Conservation (phyloP, 208 protist genomes). For the Strigomonas culicis region DNA sequence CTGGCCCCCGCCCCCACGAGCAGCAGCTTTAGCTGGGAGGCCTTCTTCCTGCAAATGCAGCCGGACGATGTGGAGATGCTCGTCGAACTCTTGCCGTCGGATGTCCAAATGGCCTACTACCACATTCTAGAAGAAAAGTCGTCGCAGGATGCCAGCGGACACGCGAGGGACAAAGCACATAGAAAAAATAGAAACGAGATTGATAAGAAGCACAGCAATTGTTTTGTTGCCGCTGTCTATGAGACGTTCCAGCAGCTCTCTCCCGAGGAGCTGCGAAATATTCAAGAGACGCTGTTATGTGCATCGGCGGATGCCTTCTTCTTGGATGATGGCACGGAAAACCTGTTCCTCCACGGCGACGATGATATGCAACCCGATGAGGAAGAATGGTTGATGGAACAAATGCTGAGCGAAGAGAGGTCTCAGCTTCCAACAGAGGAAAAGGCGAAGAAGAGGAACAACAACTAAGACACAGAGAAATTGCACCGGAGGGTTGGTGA, state of each 20-base stretch:
- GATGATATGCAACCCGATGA: conserved; percentile 61
- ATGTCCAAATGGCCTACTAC: conserved; percentile 37
- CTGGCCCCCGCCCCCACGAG: no score
- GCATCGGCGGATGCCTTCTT: not conserved
- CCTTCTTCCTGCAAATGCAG: conserved; percentile 25
- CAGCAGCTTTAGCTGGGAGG: conserved; percentile 20
- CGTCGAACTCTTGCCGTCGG: conserved; percentile 39
- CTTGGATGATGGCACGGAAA: not conserved
- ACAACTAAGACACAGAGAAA: no score
- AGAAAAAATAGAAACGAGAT: not conserved
- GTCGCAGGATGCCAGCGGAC: no score
- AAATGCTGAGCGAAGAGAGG: conserved; percentile 48
- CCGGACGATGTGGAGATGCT: conserved; percentile 42
- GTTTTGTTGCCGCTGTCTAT: conserved; percentile 20
- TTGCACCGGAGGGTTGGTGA: no score
- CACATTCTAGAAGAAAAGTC: conserved; percentile 30
- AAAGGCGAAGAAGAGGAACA: no score
- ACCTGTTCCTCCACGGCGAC: conserved; percentile 42
- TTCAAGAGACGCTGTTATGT: conserved; percentile 30
- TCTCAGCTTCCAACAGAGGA: not conserved
- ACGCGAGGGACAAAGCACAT: no score
- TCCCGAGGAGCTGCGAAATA: conserved; percentile 27
- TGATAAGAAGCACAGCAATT: conserved; percentile 19
- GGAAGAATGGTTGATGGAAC: conserved; percentile 80
- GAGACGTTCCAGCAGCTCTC: conserved; percentile 34